Percentiles rank a stretch among this genome's conserved stretches.
Conservation (phyloP, 352 stramenopile species). For the Plasmopara viticola region DNA sequence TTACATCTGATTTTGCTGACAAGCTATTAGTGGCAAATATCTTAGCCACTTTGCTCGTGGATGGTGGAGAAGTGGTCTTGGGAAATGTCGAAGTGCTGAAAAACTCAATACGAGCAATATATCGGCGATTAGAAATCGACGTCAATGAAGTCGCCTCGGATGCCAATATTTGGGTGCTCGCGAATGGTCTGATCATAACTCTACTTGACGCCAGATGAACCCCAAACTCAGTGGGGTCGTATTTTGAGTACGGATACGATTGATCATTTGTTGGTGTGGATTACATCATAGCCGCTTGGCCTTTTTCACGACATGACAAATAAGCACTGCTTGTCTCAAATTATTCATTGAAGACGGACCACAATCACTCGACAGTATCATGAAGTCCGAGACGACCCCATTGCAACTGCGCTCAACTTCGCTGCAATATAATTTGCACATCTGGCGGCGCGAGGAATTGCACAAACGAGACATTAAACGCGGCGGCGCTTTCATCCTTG, state of each 20-base stretch:
- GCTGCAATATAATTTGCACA: conserved; percentile 23
- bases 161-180: conserved; percentile 6
- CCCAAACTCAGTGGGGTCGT: background rate
- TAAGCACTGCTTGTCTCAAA: conserved; percentile 9
- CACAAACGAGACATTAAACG: conserved; percentile 21
- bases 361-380: conserved; percentile 1
- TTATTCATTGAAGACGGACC: conserved; percentile 6
- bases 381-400: conserved; percentile 23
- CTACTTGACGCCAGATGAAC: too few relatives aligned
- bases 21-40: too few relatives aligned
- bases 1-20: too few relatives aligned
- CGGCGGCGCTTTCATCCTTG: conserved; percentile 20
- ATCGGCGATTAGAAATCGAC: background rate
- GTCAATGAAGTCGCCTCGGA: conserved; percentile 23
- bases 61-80: too few relatives aligned
- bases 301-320: conserved; percentile 18
- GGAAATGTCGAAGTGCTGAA: too few relatives aligned
- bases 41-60: too few relatives aligned
- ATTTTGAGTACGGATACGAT: background rate
- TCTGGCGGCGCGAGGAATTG: conserved; percentile 22
- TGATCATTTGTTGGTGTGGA: background rate
- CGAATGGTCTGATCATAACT: background rate
- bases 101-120: too few relatives aligned
- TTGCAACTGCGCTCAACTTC: conserved; percentile 17
- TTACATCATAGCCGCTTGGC: background rate